Base-by-base conservation (phyloP, 2,329 filamentous ascomycete species). In the Talaromyces sp. region DNA sequence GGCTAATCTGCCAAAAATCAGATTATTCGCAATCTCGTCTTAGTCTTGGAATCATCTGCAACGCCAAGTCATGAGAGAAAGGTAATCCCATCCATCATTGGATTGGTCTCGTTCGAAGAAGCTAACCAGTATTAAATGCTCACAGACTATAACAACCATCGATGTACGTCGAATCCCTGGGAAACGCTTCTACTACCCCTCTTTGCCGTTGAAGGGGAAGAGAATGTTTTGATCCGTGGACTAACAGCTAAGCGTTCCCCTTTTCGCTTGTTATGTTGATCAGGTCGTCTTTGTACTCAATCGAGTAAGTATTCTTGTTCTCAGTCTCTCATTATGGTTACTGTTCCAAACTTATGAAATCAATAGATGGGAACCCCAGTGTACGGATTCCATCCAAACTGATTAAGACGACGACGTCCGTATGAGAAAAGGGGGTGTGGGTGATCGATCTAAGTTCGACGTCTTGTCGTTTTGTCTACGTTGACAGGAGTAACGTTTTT, bases 1-100 rank as follows among this genome's bases (percentile, higher is more conserved):
- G n/a, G n/a, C 35, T 53, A 15, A 53, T 9, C 7, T 35, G 11
- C 6, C n/a, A 54, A 15, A 48, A 22, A 21, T 8, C 51, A 68
- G 70, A 68, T 70, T 7, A 51, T 72, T 0, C 22, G 60, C 0
- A 63, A 67, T 2, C 55, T 70, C 0, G 61, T 69, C 0, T n/a
- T 45, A 1, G 35, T 71, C 0, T 40, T 71, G 1, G 68, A 69
- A 1, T 66, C 65, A 0, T 56, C 60, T 0, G 56, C 56, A 1
- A 63, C 62, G 0, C 55, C 52, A 0, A 21, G 35, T 43, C 21
- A 57, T 57, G 4, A 65, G 56, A 61, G 65, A 61, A 62, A 60
- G 56, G 60, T 57, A 45, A 40, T 21, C 57, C 28, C 11, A 8
- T n/a, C 11, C 19, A 11, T 9, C 41, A 28, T 2, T 17, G 13